Conservation (phyloP, 2,329 filamentous ascomycete species). For the Phyllachora maydis region DNA sequence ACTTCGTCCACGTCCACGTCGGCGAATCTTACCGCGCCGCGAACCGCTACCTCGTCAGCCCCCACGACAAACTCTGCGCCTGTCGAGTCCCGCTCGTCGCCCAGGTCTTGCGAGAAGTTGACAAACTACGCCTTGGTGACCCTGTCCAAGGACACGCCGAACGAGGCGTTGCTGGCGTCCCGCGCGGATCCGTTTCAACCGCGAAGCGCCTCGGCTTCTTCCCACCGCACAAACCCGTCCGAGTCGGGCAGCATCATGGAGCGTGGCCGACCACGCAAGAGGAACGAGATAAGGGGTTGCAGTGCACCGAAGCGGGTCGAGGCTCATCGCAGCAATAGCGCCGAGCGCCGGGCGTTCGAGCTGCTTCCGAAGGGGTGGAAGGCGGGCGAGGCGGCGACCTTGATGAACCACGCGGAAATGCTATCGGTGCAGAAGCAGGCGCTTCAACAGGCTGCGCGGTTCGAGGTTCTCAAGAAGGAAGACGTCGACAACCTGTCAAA, state of each 20-base stretch:
- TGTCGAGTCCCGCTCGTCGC: slow-evolving; percentile 19
- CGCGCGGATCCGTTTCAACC: slow-evolving; percentile 11
- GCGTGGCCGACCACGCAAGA: slow-evolving; percentile 36
- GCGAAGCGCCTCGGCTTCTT: slow-evolving; percentile 6
- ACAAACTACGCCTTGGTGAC: slow-evolving; percentile 7
- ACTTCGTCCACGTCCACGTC: slow-evolving; percentile 24
- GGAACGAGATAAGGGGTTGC: slow-evolving; percentile 13
- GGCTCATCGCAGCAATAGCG: slow-evolving; percentile 23
- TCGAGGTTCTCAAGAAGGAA: slow-evolving; percentile 39
- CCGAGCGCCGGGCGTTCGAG: slow-evolving; percentile 37
- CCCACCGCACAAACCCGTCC: slow-evolving; percentile 32
- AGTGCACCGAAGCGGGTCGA: slow-evolving; percentile 12
- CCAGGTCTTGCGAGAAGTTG: slow-evolving; percentile 20
- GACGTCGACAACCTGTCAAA: slow-evolving; percentile 46
- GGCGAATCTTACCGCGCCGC: slow-evolving; percentile 18
- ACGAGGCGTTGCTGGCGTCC: slow-evolving; percentile 10
- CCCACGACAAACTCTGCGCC: slow-evolving; percentile 30
- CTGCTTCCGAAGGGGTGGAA: slow-evolving; percentile 36
- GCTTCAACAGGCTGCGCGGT: slow-evolving; percentile 37
- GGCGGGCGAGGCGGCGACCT: slow-evolving; percentile 26
- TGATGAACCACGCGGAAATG: slow-evolving; percentile 26
- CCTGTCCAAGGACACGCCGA: slow-evolving; percentile 9
- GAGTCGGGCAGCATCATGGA: slow-evolving; percentile 39
- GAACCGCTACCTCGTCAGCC: slow-evolving; percentile 18
- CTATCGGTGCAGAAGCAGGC: slow-evolving; percentile 35